Evolutionary conservation across 2,329 filamentous ascomycete species (phyloP), one percentile per base, ranked within the genome.

Genomic region (Nemania sp.): DNA sequence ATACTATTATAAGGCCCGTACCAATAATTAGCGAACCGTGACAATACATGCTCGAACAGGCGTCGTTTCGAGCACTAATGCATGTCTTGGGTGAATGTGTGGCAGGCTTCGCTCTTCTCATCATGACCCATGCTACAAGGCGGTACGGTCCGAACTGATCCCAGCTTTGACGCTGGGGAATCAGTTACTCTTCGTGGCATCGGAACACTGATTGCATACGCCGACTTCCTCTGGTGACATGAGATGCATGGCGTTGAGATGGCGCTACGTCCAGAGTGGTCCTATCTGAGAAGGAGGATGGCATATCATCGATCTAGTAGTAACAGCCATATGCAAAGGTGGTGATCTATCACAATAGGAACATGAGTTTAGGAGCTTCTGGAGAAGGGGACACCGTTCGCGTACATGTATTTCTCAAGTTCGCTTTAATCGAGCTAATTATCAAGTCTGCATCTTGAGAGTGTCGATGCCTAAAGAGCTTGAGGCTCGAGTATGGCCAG

Each of bases 141-240:
- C 29, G 12, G 25, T 13, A 51, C n/a, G 21, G 46, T 18, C 39
- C 7, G 6, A 49, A 49, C 17, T 20, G 15, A 50, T 21, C 29
- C 21, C 17, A 25, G 54, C 42, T 37, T 51, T 46, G 6, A 35
- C 10, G 40, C 32, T 58, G 32, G 54, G 50, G 50, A 32, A 54
- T 54, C 48, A 57, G 53, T 47, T 43, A 29, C 12, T 29, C 29
- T 35, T 49, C 17, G 37, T 7, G 17, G 12, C 12, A 53, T 45
- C 18, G 25, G 18, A 3, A 39, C 37, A 29, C 25, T 29, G 25
- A 29, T 7, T 40, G 39, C 42, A 46, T 21, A 13, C 47, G 40
- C 42, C 21, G 32, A 18, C 32, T 29, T 2, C 11, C 7, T 17
- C 20, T 11, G 34, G 32, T 32, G 42, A 11, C 18, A 53, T 37